phyloP scores from a whole-genome alignment of 2,329 filamentous ascomycete genomes.

The Epichloe baconii region DNA sequence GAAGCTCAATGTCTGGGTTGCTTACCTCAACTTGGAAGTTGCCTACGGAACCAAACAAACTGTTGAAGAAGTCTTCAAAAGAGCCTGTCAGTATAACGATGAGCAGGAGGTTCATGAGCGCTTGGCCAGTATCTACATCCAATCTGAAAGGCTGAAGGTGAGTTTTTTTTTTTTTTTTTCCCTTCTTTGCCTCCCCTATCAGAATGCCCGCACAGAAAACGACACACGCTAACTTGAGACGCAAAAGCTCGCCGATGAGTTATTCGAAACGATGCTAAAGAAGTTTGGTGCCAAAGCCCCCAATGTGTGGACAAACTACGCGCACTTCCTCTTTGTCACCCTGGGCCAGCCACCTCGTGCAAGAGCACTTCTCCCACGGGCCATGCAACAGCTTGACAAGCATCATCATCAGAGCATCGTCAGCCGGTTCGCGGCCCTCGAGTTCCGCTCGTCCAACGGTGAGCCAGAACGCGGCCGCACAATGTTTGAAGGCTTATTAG shows the following conservation, averaged over 20 bases:
- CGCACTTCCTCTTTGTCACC: conserved; percentile 76
- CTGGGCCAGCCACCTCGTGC: conserved; percentile 57
- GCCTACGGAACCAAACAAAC: conserved; percentile 75
- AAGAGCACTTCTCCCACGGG: conserved; percentile 66
- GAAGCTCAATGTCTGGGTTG: conserved; percentile 92
- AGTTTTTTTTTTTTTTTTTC: neutral
- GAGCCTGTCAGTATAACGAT: conserved; percentile 89
- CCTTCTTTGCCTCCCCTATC: neutral
- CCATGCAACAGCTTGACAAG: conserved; percentile 66
- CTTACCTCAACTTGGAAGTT: conserved; percentile 86
- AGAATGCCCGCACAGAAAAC: neutral
- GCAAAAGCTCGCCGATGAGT: conserved; percentile 67
- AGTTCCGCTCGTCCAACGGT: conserved; percentile 74
- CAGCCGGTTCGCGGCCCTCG: conserved; percentile 78
- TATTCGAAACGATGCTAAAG: conserved; percentile 79
- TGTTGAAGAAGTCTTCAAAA: conserved; percentile 76
- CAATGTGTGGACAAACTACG: conserved; percentile 87
- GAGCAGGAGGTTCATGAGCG: conserved; percentile 79
- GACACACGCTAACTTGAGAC: conserved; percentile 5
- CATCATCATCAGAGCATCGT: conserved; percentile 56
- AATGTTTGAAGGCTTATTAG: conserved; percentile 79
- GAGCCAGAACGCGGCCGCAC: conserved; percentile 86
- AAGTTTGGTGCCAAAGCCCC: conserved; percentile 75
- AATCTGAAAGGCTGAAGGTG: conserved; percentile 71
- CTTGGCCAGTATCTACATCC: conserved; percentile 87